Evolutionary conservation across 257 asterid species (phyloP).

Genomic region (Coffea eugenioides): DNA sequence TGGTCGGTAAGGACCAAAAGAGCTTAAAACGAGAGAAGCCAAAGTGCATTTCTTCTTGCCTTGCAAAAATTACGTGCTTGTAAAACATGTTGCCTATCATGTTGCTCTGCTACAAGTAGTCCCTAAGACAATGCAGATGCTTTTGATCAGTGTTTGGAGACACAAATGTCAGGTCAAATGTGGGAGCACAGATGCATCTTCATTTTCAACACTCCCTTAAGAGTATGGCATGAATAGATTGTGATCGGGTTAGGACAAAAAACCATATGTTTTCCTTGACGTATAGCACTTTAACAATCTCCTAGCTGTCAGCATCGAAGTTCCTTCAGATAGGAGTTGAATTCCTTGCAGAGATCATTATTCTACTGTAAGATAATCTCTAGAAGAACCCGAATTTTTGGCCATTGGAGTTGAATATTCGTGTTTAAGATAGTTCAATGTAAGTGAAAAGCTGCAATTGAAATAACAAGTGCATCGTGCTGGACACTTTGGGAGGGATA

Average conservation of each 20-base stretch:
- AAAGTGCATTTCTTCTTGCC: constrained; percentile 8
- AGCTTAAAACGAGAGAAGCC: neutral
- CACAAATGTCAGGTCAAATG: constrained; percentile 14
- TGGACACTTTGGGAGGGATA: no score
- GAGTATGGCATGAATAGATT: neutral
- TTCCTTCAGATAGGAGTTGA: neutral
- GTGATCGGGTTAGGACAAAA: constrained; percentile 3
- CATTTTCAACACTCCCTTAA: constrained; percentile 1
- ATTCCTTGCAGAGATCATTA: neutral
- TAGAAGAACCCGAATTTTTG: neutral
- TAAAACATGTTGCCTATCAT: constrained; percentile 4
- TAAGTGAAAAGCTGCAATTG: neutral
- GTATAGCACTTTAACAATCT: neutral
- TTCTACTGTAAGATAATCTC: neutral
- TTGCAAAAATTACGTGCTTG: neutral
- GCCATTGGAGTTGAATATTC: neutral
- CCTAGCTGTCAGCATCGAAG: neutral
- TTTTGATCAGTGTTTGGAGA: constrained; percentile 10
- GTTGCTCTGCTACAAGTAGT: neutral
- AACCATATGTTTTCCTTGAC: neutral
- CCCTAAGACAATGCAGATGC: constrained; percentile 2
- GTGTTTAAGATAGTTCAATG: neutral
- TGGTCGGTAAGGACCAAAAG: constrained; percentile 4
- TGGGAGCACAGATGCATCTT: constrained; percentile 1
- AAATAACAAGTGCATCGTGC: no score